phyloP scores from a whole-genome alignment of 2,329 filamentous ascomycete genomes.

The Curvularia lunata region DNA sequence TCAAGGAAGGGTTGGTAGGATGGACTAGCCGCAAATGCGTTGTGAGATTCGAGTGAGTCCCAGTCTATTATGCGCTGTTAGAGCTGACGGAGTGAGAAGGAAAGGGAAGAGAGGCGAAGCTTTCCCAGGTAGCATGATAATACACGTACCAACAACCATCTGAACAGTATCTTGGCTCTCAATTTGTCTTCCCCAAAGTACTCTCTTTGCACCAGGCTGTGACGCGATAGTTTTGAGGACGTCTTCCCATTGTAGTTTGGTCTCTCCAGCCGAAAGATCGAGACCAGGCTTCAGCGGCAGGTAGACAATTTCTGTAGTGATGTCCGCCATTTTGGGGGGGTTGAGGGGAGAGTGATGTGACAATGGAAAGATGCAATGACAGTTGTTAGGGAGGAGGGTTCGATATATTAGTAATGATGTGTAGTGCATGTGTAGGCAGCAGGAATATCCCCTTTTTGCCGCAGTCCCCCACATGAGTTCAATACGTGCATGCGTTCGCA shows the following conservation, averaged over 20 bases:
- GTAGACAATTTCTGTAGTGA: conserved; percentile 50
- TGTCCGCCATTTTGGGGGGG: conserved; percentile 24
- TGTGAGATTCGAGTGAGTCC: conserved; percentile 50
- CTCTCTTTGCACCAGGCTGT: conserved; percentile 47
- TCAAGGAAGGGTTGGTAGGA: conserved; percentile 50
- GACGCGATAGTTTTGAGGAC: conserved; percentile 43
- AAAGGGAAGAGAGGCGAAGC: neutral
- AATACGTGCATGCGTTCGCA: neutral
- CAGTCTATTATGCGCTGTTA: conserved; percentile 48
- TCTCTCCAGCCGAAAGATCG: conserved; percentile 31
- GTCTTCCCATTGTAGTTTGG: conserved; percentile 40
- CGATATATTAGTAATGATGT: neutral
- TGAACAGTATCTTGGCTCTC: conserved; percentile 50
- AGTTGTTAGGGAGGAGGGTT: neutral
- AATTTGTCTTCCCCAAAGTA: conserved; percentile 48
- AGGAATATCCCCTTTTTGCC: neutral
- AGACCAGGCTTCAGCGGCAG: conserved; percentile 48
- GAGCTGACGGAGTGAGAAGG: neutral
- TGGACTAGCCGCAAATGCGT: conserved; percentile 48
- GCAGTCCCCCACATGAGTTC: neutral
- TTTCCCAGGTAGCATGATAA: conserved; percentile 15
- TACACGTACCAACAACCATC: conserved; percentile 50
- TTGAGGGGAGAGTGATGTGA: neutral
- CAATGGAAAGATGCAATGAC: neutral
- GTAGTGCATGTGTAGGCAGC: neutral